These are phyloP conservation scores for Sphagnurus paluster DNA, from an alignment of 1,284 basidiomycete genomes.

Conservation along the genomic window DNA sequence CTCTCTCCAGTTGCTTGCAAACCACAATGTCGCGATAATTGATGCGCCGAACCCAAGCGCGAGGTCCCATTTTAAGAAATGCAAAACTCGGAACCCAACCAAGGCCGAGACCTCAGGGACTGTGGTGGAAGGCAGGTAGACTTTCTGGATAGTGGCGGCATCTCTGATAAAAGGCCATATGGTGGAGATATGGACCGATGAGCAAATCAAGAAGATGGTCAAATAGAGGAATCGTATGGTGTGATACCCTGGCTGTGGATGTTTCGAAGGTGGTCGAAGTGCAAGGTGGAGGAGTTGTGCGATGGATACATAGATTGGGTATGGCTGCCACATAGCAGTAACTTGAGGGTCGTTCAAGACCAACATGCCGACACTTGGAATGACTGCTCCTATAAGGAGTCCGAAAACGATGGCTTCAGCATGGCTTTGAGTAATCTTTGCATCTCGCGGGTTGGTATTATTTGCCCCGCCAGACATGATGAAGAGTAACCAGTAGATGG, in stretches of 20 bases:
- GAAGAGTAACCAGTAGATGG: conserved; percentile 43
- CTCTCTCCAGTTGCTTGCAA: conserved; percentile 28
- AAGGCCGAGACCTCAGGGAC: conserved; percentile 19
- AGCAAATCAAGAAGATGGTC: conserved; percentile 34
- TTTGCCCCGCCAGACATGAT: conserved; percentile 33
- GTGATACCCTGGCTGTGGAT: conserved; percentile 35
- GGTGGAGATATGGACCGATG: conserved; percentile 36
- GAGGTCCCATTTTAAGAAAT: conserved; percentile 48
- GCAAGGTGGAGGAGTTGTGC: conserved; percentile 27
- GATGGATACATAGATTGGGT: conserved; percentile 37
- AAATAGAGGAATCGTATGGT: conserved; percentile 37
- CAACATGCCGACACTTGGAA: conserved; percentile 38
- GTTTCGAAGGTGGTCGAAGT: conserved; percentile 29
- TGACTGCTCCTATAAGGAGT: conserved; percentile 33
- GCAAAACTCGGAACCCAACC: conserved; percentile 26
- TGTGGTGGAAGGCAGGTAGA: conserved; percentile 36
- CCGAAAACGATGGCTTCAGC: conserved; percentile 21
- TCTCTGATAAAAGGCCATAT: conserved; percentile 32
- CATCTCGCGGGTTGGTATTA: conserved; percentile 2
- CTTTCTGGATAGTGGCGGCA: conserved; percentile 19
- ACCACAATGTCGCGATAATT: conserved; percentile 44
- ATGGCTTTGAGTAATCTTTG: conserved; percentile 34
- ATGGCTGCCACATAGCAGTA: conserved; percentile 46
- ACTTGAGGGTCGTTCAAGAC: conserved; percentile 29
- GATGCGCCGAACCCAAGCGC: conserved; percentile 34